phyloP scores from a whole-genome alignment of 345 rosid species.

The Eutrema japonicum region DNA sequence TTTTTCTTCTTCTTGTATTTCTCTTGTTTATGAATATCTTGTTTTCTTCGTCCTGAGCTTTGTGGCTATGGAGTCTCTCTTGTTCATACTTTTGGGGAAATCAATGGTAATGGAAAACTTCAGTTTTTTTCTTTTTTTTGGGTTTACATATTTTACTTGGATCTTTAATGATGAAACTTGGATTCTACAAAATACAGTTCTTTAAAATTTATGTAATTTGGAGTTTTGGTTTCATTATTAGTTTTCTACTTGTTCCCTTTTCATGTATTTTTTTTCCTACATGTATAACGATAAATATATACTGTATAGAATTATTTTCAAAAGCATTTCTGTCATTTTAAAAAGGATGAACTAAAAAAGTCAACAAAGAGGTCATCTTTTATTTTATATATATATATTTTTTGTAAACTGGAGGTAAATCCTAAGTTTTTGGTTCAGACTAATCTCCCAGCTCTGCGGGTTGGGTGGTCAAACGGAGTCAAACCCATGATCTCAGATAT shows the following conservation, averaged over 20 bases:
- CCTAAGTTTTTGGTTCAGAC: too few species aligned
- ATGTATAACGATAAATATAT: too few species aligned
- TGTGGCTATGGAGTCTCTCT: slow-evolving; percentile 42
- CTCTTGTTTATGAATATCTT: slow-evolving; percentile 7
- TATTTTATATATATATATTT: too few species aligned
- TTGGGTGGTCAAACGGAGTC: too few species aligned
- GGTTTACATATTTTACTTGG: too few species aligned
- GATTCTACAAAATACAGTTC: background rate
- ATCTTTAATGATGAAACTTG: background rate
- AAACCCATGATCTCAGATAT: too few species aligned
- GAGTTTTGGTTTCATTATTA: too few species aligned
- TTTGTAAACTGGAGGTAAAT: too few species aligned
- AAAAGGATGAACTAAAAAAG: slow-evolving; percentile 10
- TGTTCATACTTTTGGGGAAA: slow-evolving; percentile 42
- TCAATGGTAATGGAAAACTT: slow-evolving; percentile 23
- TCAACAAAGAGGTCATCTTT: slow-evolving; percentile 16
- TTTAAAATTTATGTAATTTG: too few species aligned
- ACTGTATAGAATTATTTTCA: background rate
- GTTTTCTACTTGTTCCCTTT: background rate
- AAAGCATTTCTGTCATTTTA: background rate
- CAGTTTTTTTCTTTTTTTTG: background rate
- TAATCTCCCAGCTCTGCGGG: too few species aligned
- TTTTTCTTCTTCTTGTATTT: background rate
- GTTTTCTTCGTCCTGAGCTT: slow-evolving; percentile 26
- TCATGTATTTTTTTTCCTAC: background rate